Conservation (phyloP, 1,284 basidiomycete genomes). For the Tilletiaria anomala region DNA sequence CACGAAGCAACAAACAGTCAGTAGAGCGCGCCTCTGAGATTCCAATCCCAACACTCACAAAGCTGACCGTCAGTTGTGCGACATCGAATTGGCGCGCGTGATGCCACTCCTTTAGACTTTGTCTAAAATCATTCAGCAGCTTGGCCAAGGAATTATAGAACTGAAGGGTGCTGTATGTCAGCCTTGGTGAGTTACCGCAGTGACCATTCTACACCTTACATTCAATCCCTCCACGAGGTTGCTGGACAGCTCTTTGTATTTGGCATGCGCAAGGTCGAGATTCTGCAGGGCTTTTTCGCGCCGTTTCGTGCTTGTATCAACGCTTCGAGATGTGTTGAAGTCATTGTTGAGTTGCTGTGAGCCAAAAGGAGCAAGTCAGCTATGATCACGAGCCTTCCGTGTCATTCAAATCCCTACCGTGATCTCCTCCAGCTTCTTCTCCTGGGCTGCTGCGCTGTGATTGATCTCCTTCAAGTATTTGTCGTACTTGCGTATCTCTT, state of each 20-base stretch:
- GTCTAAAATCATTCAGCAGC: too few relatives aligned
- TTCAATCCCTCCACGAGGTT: conserved; percentile 72
- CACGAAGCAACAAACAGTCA: too few relatives aligned
- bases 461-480: conserved; percentile 54
- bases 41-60: too few relatives aligned
- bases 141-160: too few relatives aligned
- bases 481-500: conserved; percentile 67
- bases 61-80: too few relatives aligned
- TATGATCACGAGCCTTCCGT: neutral
- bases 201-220: too few relatives aligned
- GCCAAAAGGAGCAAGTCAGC: neutral
- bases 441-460: conserved; percentile 52
- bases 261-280: conserved; percentile 74
- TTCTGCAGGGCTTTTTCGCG: conserved; percentile 72
- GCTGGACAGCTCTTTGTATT: conserved; percentile 68
- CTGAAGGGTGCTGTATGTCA: too few relatives aligned
- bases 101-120: too few relatives aligned
- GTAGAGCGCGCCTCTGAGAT: too few relatives aligned
- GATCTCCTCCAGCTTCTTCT: conserved; percentile 53
- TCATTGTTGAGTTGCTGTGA: conserved; percentile 58
- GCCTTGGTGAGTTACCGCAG: too few relatives aligned
- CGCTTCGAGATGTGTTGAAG: conserved; percentile 63
- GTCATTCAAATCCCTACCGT: conserved; percentile 45
- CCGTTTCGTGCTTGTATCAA: conserved; percentile 62
- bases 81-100: too few relatives aligned